Evolutionary conservation across 208 protist genomes (phyloP).

Genomic region (Cochliopodium minus): DNA sequence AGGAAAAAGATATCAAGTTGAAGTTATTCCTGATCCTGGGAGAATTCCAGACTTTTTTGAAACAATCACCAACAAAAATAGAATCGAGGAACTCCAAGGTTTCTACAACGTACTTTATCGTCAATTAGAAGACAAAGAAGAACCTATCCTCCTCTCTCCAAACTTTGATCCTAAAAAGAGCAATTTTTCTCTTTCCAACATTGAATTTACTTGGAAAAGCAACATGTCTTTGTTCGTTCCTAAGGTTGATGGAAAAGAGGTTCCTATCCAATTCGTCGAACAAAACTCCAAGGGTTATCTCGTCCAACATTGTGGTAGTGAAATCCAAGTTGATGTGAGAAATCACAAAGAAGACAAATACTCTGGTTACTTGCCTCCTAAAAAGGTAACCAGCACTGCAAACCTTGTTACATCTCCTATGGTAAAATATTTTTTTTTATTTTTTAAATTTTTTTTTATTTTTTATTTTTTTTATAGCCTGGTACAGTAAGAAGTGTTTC

Average conservation of each 20-base stretch:
- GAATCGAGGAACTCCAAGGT: no score
- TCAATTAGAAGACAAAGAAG: no score
- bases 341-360: constrained; percentile 25
- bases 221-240: neutral
- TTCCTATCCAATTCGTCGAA: constrained; percentile 7
- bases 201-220: neutral
- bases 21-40: no score
- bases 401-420: constrained; percentile 48
- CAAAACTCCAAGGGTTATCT: neutral
- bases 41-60: no score
- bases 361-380: constrained; percentile 26
- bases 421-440: constrained; percentile 34
- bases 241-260: neutral
- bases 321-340: constrained; percentile 32
- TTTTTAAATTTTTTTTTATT: constrained; percentile 18
- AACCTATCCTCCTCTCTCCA: no score
- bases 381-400: constrained; percentile 18
- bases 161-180: no score
- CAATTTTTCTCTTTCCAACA: no score
- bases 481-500: constrained; percentile 3
- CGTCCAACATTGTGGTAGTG: constrained; percentile 24
- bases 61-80: no score
- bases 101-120: no score
- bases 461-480: constrained; percentile 18
- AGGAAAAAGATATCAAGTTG: no score